Evolutionary conservation across 257 asterid species (phyloP).

Genomic region (Nemophila menziesii): DNA sequence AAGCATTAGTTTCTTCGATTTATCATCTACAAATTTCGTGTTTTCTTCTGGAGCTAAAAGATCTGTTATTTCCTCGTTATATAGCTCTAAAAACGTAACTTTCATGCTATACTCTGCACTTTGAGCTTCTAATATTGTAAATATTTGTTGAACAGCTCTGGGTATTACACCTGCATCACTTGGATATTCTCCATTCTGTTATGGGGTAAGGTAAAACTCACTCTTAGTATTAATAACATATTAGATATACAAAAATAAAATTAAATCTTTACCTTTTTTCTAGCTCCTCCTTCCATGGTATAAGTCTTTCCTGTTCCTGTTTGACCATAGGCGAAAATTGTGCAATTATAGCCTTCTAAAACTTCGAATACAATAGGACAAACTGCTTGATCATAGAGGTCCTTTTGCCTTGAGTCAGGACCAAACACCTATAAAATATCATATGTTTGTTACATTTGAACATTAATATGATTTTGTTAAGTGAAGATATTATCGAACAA

Average conservation of each 20-base stretch:
- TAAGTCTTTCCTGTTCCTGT: slow-evolving; percentile 54
- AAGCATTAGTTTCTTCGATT: slow-evolving; percentile 25
- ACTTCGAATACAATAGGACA: slow-evolving; percentile 36
- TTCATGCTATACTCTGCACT: slow-evolving; percentile 38
- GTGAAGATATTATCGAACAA: not conserved
- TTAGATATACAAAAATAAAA: not conserved
- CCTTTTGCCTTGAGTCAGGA: slow-evolving; percentile 32
- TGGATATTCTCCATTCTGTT: slow-evolving; percentile 27
- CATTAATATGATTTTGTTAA: not conserved
- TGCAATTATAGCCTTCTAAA: slow-evolving; percentile 48
- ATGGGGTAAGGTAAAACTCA: not conserved
- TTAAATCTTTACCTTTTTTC: slow-evolving; percentile 26
- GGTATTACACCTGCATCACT: slow-evolving; percentile 44
- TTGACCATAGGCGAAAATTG: slow-evolving; percentile 54
- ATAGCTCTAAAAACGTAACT: slow-evolving; percentile 45
- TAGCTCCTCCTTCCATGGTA: slow-evolving; percentile 55
- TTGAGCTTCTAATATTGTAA: slow-evolving; percentile 28
- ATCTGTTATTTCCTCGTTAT: slow-evolving; percentile 60
- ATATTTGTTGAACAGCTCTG: slow-evolving; percentile 41
- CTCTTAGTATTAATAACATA: not conserved
- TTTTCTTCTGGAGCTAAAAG: slow-evolving; percentile 33
- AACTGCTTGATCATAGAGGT: slow-evolving; percentile 37
- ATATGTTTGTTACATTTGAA: not conserved
- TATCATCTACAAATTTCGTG: slow-evolving; percentile 17
- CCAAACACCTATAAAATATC: slow-evolving; percentile 34